Conservation (phyloP, 352 stramenopile species). For the Pythium rishiriense region DNA sequence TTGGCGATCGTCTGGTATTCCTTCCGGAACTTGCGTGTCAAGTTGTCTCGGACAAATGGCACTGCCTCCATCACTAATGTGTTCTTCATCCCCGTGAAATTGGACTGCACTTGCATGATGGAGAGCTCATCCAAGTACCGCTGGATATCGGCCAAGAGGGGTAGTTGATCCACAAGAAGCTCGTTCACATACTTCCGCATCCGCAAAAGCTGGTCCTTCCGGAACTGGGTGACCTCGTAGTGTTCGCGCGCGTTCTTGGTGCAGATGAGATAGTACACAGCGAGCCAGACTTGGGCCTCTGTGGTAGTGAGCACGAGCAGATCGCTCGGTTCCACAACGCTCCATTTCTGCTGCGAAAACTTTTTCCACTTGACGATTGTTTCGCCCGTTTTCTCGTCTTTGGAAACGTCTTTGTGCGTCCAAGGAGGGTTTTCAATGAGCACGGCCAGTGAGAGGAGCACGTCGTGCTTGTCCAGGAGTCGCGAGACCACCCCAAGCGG, state of each 20-base stretch:
- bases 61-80: constrained; percentile 81
- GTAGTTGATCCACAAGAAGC: constrained; percentile 93
- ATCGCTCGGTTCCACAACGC: constrained; percentile 76
- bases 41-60: constrained; percentile 59
- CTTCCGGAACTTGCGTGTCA: constrained; percentile 45
- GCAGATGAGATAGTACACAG: constrained; percentile 93
- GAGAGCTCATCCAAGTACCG: constrained; percentile 95
- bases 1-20: constrained; percentile 42
- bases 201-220: constrained; percentile 92
- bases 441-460: constrained; percentile 89
- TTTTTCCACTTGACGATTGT: constrained; percentile 86
- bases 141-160: constrained; percentile 92
- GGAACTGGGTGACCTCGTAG: constrained; percentile 94
- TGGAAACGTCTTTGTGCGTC: constrained; percentile 77
- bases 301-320: constrained; percentile 92
- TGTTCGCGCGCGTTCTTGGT: constrained; percentile 91
- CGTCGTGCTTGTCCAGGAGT: constrained; percentile 96
- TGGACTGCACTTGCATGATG: constrained; percentile 79
- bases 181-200: constrained; percentile 96
- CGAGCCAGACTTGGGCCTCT: constrained; percentile 94
- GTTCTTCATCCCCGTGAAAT: constrained; percentile 30
- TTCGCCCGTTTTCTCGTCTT: constrained; percentile 25
- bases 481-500: constrained; percentile 87
- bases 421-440: constrained; percentile 96
- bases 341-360: constrained; percentile 93